phyloP scores from a whole-genome alignment of 768 basidiomycete genomes.

The Podaxis sp. region DNA sequence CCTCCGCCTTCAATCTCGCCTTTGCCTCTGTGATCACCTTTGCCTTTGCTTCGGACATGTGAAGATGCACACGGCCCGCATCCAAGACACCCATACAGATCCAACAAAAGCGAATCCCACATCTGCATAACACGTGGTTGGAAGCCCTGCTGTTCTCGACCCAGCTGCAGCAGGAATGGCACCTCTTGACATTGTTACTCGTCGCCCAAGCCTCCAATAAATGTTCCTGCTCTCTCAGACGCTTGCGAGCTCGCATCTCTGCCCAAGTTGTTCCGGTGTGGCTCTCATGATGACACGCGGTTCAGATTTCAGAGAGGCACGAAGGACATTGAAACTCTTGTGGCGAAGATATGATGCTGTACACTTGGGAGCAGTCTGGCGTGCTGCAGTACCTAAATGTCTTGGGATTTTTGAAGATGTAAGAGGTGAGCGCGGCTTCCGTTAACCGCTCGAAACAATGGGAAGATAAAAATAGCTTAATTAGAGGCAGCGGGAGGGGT shows the following conservation, averaged over 20 bases:
- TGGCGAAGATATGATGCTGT: conserved; percentile 34
- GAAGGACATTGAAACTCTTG: conserved; percentile 47
- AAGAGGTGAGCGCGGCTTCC: conserved; percentile 51
- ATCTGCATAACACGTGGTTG: background rate
- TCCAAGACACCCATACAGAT: conserved; percentile 19
- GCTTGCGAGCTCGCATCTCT: conserved; percentile 30
- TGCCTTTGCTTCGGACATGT: conserved; percentile 1
- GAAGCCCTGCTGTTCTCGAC: background rate
- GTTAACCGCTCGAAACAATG: conserved; percentile 51
- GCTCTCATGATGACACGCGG: conserved; percentile 45
- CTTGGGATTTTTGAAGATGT: conserved; percentile 53
- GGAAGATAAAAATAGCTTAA: conserved; percentile 49
- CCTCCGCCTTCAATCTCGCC: no score
- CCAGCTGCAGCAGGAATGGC: background rate
- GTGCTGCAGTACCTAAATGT: conserved; percentile 71
- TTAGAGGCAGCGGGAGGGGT: conserved; percentile 52
- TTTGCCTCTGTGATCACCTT: no score
- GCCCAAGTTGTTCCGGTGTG: conserved; percentile 57
- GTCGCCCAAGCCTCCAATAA: background rate
- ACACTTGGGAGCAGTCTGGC: conserved; percentile 70
- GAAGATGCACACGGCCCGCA: background rate
- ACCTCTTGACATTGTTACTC: background rate
- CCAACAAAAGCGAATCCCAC: background rate
- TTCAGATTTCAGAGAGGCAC: conserved; percentile 49
- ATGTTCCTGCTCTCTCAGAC: conserved; percentile 17